These are phyloP conservation scores for Neofusicoccum umdonicola DNA, from an alignment of 2,329 filamentous ascomycete genomes.

Conservation along the genomic window DNA sequence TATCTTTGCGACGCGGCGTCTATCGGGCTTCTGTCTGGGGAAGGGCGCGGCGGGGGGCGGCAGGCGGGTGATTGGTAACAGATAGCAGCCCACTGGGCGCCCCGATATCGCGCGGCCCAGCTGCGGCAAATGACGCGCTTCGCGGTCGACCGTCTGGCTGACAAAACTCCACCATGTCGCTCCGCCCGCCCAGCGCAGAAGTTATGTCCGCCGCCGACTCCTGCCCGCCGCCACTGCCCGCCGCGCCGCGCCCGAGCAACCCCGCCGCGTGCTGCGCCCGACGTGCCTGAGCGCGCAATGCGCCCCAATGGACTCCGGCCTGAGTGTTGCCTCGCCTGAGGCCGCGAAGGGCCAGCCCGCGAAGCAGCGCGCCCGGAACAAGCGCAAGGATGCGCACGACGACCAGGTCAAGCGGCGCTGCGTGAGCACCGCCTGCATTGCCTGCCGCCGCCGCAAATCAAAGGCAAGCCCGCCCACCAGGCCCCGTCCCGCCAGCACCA, in stretches of 20 bases:
- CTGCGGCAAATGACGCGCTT: not conserved
- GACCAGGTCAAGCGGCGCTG: constrained; percentile 46
- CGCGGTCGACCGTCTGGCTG: not conserved
- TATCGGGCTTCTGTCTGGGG: not conserved
- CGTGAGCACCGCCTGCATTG: constrained; percentile 40
- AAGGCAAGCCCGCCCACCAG: constrained; percentile 31
- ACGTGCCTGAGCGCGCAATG: constrained; percentile 4
- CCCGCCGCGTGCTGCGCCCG: not conserved
- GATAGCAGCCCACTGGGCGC: constrained; percentile 2
- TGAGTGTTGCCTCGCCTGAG: constrained; percentile 23
- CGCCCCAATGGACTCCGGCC: constrained; percentile 17
- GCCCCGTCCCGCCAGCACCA: constrained; percentile 19
- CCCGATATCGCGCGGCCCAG: not conserved
- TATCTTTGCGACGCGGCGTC: not conserved
- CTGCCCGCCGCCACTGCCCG: not conserved
- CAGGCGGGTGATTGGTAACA: constrained; percentile 1
- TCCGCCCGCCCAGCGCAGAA: not conserved
- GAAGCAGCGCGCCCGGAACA: constrained; percentile 32
- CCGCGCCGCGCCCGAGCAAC: not conserved
- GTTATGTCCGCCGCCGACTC: not conserved
- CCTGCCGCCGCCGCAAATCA: constrained; percentile 41
- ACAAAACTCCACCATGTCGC: constrained; percentile 2
- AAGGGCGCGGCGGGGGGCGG: not conserved
- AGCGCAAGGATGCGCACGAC: constrained; percentile 33
- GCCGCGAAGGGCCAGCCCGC: constrained; percentile 1